Base-by-base conservation (phyloP, 371 early-diverging fungal species). In the Apophysomyces elegans region DNA sequence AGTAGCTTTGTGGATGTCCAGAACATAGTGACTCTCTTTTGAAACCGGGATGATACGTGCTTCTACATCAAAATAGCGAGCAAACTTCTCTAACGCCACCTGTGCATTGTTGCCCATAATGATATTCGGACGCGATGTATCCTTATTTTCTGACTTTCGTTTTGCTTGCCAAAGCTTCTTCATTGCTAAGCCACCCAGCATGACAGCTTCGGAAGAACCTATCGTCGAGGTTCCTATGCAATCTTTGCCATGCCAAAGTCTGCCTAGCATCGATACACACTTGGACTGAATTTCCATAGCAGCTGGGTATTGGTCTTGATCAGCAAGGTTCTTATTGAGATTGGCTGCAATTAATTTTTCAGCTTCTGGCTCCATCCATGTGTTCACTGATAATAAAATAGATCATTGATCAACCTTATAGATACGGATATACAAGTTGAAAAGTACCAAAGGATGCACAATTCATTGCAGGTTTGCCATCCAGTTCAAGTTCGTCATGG, bases 281-380 rank as follows among this genome's bases (percentile, higher is more conserved):
- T 87, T 83, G 14, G 71, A 73, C 64, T 90, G 88, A 50, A 91
- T 72, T 7, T 75, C 76, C 66, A 79, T 77, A 1, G 85, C 83
- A 56, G 79, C 74, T 65, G 88, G 84, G 61, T 72, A 75, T 66
- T 88, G 87, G 58, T 89, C 91, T 36, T 79, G 76, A 61, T 90
- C 86, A 7, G 85, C 79, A 37, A 87, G 77, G 69, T 87, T 89
- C 73, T 89, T 90, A 68, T 70, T 71, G 37, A 87, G 67, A 47
- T 82, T 86, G 56, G 89, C 90, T 38, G 76, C 64, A 46, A 90
- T 85, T 54, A 91, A 77, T 69, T 86, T 78, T 32, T 89, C 85
- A 5, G 89, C 90, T 69, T 90, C 87, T 2, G 84, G 85, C 66
- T 91, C 92, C 90, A 90, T 90, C 83, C 85, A 90, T 16, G 89